phyloP scores from a whole-genome alignment of 805 yeast genomes.

The Hanseniaspora clermontiae region DNA sequence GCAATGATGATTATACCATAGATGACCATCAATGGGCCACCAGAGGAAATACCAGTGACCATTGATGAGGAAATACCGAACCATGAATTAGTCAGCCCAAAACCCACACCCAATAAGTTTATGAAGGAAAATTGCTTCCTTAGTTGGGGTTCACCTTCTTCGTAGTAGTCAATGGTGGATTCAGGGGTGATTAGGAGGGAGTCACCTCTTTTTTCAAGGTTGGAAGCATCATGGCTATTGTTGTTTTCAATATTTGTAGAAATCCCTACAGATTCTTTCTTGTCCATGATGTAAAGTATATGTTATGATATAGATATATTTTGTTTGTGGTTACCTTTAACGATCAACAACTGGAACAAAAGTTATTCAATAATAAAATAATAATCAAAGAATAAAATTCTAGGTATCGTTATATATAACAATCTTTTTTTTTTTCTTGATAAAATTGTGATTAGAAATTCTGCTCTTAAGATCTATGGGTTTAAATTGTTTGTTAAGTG shows the following conservation, averaged over 20 bases:
- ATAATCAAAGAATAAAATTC: no score
- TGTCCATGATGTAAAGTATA: background rate
- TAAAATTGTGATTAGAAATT: no score
- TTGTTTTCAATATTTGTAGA: background rate
- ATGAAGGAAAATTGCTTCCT: conserved; percentile 35
- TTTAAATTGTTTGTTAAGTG: no score
- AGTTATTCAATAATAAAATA: no score
- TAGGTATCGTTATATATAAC: no score
- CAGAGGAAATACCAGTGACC: conserved; percentile 43
- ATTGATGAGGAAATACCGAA: conserved; percentile 50
- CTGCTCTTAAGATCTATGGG: no score
- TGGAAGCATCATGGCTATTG: background rate
- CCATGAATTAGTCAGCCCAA: conserved; percentile 54
- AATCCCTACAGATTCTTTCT: background rate
- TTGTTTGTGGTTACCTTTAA: background rate
- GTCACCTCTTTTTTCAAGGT: conserved; percentile 8
- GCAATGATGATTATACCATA: conserved; percentile 49
- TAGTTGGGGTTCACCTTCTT: conserved; percentile 24
- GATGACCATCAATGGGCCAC: conserved; percentile 49
- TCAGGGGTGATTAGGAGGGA: background rate
- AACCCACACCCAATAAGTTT: conserved; percentile 48
- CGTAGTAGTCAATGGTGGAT: conserved; percentile 11
- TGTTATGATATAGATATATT: background rate
- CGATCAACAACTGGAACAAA: background rate
- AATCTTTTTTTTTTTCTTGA: no score